These are phyloP conservation scores for Backusella sp. DNA, from an alignment of 192 early-diverging fungal genomes.

Conservation along the genomic window DNA sequence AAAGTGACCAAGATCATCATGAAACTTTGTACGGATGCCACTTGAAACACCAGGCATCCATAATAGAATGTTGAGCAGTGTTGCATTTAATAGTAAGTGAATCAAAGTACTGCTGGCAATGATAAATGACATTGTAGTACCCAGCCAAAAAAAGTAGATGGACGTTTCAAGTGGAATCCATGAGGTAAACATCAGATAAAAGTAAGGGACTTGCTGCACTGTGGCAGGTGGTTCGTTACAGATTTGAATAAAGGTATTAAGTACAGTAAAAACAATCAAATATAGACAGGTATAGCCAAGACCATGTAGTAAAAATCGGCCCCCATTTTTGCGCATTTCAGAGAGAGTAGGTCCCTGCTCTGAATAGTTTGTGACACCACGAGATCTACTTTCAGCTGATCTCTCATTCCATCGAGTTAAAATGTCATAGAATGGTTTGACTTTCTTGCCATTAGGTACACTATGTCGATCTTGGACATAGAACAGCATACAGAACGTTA, in stretches of 20 bases:
- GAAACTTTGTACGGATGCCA: background rate
- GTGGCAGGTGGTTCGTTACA: background rate
- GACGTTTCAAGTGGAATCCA: background rate
- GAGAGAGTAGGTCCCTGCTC: background rate
- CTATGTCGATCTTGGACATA: background rate
- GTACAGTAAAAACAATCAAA: background rate
- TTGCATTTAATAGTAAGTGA: background rate
- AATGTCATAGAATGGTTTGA: slow-evolving; percentile 7
- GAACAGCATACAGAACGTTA: background rate
- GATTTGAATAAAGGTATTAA: background rate
- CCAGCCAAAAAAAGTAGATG: slow-evolving; percentile 1
- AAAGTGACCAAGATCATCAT: background rate
- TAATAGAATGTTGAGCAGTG: background rate
- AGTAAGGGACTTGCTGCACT: background rate
- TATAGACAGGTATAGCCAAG: background rate
- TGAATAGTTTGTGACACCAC: background rate
- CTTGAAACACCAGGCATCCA: background rate
- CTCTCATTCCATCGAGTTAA: slow-evolving; percentile 7
- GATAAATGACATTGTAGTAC: background rate
- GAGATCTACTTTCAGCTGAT: background rate
- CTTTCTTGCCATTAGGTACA: background rate
- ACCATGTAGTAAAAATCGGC: background rate
- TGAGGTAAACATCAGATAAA: background rate
- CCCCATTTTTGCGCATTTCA: background rate
- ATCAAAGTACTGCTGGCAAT: background rate